Conservation (phyloP, 352 stramenopile genomes). For the Plasmopara halstedii region DNA sequence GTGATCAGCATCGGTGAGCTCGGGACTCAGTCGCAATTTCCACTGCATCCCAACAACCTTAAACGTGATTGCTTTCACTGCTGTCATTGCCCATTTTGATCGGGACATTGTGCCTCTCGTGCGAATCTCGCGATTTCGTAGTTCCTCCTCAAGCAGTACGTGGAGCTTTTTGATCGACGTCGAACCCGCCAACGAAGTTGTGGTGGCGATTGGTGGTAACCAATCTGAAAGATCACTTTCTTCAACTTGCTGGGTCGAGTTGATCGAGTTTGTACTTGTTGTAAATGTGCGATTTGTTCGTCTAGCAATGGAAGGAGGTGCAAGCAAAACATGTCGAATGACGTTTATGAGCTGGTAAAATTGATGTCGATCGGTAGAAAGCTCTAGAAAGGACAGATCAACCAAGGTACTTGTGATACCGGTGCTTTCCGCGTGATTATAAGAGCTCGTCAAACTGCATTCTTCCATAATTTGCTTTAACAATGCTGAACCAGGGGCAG, state of each 20-base stretch:
- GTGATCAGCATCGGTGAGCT: slow-evolving; percentile 46
- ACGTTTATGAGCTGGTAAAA: slow-evolving; percentile 82
- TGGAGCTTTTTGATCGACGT: slow-evolving; percentile 50
- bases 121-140: slow-evolving; percentile 51
- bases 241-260: slow-evolving; percentile 16
- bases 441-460: slow-evolving; percentile 53
- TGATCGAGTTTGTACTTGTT: slow-evolving; percentile 3
- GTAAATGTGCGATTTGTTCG: slow-evolving; percentile 24
- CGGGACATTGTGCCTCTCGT: slow-evolving; percentile 28
- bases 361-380: slow-evolving; percentile 67
- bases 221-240: slow-evolving; percentile 24
- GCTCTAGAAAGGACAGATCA: slow-evolving; percentile 62
- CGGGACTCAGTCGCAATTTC: slow-evolving; percentile 48
- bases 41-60: slow-evolving; percentile 47
- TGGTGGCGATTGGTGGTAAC: slow-evolving; percentile 11
- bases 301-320: slow-evolving; percentile 37
- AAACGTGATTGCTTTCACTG: slow-evolving; percentile 68
- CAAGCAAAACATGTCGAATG: slow-evolving; percentile 61
- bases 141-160: slow-evolving; percentile 55
- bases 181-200: not conserved
- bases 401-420: slow-evolving; percentile 42
- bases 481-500: slow-evolving; percentile 14
- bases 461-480: slow-evolving; percentile 77
- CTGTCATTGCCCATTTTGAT: slow-evolving; percentile 6
- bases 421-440: slow-evolving; percentile 37